Conservation (phyloP, 805 yeast species). For the Saturnispora serradocipensis region DNA sequence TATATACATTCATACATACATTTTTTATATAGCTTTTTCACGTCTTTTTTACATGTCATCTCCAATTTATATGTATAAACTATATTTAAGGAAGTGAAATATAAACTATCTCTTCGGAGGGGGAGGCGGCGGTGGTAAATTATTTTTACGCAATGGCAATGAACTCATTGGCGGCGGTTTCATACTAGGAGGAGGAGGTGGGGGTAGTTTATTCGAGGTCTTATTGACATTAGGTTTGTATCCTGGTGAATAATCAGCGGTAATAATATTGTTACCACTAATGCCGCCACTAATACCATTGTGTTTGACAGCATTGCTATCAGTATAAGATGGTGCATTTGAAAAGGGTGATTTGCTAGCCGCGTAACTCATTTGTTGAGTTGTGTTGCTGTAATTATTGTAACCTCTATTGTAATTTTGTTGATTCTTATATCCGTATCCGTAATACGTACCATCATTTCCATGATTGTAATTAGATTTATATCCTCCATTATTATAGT, state of each 20-base stretch:
- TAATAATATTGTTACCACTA: not conserved
- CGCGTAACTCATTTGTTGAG: conserved; percentile 5
- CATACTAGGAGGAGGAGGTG: conserved; percentile 1
- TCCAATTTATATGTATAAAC: not conserved
- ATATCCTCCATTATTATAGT: not conserved
- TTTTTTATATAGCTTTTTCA: not conserved
- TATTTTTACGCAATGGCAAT: not conserved
- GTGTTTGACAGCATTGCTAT: conserved; percentile 1
- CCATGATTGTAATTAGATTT: not conserved
- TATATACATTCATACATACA: not conserved
- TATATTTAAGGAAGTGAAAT: not conserved
- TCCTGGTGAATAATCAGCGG: not conserved
- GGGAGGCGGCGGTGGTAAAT: conserved; percentile 8
- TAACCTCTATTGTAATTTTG: not conserved
- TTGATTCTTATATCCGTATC: not conserved
- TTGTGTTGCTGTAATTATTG: not conserved
- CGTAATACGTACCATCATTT: not conserved
- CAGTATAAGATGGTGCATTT: conserved; percentile 1
- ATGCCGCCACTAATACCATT: conserved; percentile 1
- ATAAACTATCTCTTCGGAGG: not conserved
- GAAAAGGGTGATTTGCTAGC: conserved; percentile 1
- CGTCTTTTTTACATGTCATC: not conserved
- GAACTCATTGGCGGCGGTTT: not conserved
- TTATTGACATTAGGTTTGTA: not conserved
- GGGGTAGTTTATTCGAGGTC: conserved; percentile 2